These are phyloP conservation scores for Jamesozyma spencerorum DNA, from an alignment of 805 yeast species.

Conservation along the genomic window DNA sequence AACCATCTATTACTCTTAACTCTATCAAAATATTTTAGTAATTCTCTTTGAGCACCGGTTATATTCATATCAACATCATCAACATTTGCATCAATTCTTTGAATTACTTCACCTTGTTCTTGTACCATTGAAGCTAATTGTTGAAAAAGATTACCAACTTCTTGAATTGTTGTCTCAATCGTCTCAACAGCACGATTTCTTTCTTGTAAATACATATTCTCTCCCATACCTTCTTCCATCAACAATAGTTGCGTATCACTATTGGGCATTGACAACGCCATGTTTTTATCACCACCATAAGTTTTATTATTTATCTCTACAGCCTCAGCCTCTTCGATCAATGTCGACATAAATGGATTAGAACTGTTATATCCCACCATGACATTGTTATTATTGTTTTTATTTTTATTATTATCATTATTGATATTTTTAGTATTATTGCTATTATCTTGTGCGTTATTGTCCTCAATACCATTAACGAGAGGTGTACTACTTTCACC, in stretches of 20 bases:
- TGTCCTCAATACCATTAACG: neutral
- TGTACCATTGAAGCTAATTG: slow-evolving; percentile 96
- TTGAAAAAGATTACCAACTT: slow-evolving; percentile 87
- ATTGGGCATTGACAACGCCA: slow-evolving; percentile 54
- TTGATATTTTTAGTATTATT: neutral
- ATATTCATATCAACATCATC: slow-evolving; percentile 88
- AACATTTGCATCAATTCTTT: slow-evolving; percentile 88
- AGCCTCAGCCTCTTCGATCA: slow-evolving; percentile 20
- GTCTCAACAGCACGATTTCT: slow-evolving; percentile 89
- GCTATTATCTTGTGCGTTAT: slow-evolving; percentile 1
- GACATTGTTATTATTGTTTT: neutral
- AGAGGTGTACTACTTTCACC: slow-evolving; percentile 1
- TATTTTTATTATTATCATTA: slow-evolving; percentile 6
- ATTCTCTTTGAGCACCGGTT: slow-evolving; percentile 87
- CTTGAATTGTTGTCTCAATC: slow-evolving; percentile 93
- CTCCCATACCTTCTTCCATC: slow-evolving; percentile 64
- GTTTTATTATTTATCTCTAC: slow-evolving; percentile 6
- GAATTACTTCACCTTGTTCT: slow-evolving; percentile 94
- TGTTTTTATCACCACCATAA: slow-evolving; percentile 7
- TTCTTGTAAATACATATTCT: slow-evolving; percentile 60
- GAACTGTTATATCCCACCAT: slow-evolving; percentile 26
- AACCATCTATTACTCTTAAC: slow-evolving; percentile 90
- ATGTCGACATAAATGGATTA: slow-evolving; percentile 34
- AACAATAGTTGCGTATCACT: slow-evolving; percentile 65
- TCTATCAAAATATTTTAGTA: slow-evolving; percentile 78